These are phyloP conservation scores for Tolypocladium amazonense DNA, from an alignment of 2,329 filamentous ascomycete genomes.

Conservation along the genomic window DNA sequence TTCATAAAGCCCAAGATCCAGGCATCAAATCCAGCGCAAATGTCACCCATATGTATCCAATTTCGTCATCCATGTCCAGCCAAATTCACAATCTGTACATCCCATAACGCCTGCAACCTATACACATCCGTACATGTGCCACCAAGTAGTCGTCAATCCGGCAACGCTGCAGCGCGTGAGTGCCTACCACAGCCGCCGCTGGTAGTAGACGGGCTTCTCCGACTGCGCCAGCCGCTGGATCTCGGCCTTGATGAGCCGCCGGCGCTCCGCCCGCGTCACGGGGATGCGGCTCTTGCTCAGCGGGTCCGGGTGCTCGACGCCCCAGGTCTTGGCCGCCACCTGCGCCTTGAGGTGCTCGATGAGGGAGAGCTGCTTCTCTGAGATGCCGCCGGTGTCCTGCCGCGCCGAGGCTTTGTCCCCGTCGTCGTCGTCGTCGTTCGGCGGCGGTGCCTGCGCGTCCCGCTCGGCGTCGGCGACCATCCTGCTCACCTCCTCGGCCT, in stretches of 20 bases:
- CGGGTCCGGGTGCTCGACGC: slow-evolving; percentile 23
- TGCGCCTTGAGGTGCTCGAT: slow-evolving; percentile 20
- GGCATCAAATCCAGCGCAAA: too few relatives aligned
- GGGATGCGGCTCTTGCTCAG: slow-evolving; percentile 31
- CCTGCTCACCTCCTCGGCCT: slow-evolving; percentile 11
- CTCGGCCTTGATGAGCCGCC: slow-evolving; percentile 48
- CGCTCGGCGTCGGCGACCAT: slow-evolving; percentile 20
- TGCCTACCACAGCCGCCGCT: slow-evolving; percentile 40
- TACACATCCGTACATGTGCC: neutral
- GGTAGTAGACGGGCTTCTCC: slow-evolving; percentile 39
- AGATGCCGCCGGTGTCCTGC: slow-evolving; percentile 7
- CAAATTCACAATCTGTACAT: neutral
- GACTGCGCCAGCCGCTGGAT: slow-evolving; percentile 35
- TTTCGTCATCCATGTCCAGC: too few relatives aligned
- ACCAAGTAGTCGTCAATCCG: neutral
- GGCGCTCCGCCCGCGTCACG: slow-evolving; percentile 40
- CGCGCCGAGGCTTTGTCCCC: neutral
- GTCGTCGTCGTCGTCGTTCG: neutral
- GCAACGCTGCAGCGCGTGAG: slow-evolving; percentile 10
- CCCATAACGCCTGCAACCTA: neutral
- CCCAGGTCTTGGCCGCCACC: slow-evolving; percentile 20
- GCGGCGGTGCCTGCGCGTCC: neutral
- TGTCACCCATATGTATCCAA: neutral
- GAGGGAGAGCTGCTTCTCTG: slow-evolving; percentile 18
- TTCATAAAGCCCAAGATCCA: neutral